Conservation (phyloP, 345 rosid species). For the Tarenaya hassleriana region DNA sequence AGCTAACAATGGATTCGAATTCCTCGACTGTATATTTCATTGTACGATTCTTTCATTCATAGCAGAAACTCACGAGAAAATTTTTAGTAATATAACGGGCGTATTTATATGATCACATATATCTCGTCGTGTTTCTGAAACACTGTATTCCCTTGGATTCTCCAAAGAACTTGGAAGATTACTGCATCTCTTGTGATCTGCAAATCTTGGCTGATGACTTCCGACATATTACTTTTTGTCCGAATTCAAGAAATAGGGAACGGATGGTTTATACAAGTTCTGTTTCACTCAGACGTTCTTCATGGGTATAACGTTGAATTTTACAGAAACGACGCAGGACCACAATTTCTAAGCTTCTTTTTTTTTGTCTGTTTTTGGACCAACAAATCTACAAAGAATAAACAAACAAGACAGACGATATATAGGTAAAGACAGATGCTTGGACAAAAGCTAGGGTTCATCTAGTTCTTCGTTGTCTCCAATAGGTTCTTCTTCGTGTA, state of each 20-base stretch:
- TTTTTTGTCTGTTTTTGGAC: conserved; percentile 21
- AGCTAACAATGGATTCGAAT: conserved; percentile 71
- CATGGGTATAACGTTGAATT: conserved; percentile 13
- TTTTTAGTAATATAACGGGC: conserved; percentile 17
- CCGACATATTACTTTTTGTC: no score
- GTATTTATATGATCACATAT: conserved; percentile 1
- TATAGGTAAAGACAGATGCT: not conserved
- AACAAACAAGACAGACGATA: conserved; percentile 24
- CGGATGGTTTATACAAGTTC: no score
- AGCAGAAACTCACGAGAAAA: conserved; percentile 25
- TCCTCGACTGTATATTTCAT: conserved; percentile 59
- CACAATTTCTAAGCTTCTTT: conserved; percentile 21
- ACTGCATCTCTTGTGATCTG: no score
- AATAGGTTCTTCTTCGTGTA: conserved; percentile 50
- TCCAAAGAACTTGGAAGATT: no score
- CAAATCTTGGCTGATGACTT: no score
- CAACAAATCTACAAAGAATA: conserved; percentile 30
- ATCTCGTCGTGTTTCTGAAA: conserved; percentile 12
- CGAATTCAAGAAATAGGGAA: no score
- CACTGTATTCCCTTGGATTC: no score
- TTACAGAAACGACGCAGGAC: conserved; percentile 19
- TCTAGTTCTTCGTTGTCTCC: conserved; percentile 46
- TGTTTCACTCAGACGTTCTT: no score
- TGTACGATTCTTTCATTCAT: conserved; percentile 40
- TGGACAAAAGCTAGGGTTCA: conserved; percentile 35